Evolutionary conservation across 805 yeast genomes (phyloP).

Genomic region (Pichia kluyveri): DNA sequence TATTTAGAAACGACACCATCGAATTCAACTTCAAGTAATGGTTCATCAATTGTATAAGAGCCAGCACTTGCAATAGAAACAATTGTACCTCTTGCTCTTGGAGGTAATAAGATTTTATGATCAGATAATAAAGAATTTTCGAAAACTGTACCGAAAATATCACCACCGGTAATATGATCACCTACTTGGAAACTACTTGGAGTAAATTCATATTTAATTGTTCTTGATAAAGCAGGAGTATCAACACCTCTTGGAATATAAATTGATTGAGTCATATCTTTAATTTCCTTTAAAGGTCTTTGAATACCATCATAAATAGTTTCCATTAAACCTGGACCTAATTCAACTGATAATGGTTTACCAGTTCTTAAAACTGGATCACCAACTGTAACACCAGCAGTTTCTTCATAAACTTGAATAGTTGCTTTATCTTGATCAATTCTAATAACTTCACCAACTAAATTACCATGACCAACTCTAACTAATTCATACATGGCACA

Average conservation of each 20-base stretch:
- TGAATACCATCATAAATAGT: constrained; percentile 99
- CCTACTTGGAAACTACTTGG: constrained; percentile 80
- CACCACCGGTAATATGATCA: constrained; percentile 98
- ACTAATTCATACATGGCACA: constrained; percentile 99
- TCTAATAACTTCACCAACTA: constrained; percentile 98
- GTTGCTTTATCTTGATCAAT: constrained; percentile 96
- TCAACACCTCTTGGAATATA: constrained; percentile 98
- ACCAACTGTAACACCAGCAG: constrained; percentile 98
- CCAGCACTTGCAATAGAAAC: constrained; percentile 86
- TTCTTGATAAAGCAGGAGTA: constrained; percentile 89
- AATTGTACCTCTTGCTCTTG: constrained; percentile 97
- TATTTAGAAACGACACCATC: constrained; percentile 75
- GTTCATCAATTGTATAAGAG: constrained; percentile 83
- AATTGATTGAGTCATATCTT: constrained; percentile 79
- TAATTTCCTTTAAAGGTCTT: constrained; percentile 93
- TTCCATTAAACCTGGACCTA: constrained; percentile 99
- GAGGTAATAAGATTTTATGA: constrained; percentile 93
- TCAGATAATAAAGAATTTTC: constrained; percentile 90
- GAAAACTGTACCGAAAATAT: constrained; percentile 84
- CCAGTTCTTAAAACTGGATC: constrained; percentile 98
- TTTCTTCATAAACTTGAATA: constrained; percentile 97
- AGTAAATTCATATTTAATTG: constrained; percentile 72
- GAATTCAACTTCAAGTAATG: constrained; percentile 87
- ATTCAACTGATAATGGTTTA: constrained; percentile 95
- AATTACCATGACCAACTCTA: constrained; percentile 91